A percentile compares a stretch with the other conserved stretches of the same genome.
Conservation (phyloP, 2,329 filamentous ascomycete genomes). For the Laburnicola sp. region DNA sequence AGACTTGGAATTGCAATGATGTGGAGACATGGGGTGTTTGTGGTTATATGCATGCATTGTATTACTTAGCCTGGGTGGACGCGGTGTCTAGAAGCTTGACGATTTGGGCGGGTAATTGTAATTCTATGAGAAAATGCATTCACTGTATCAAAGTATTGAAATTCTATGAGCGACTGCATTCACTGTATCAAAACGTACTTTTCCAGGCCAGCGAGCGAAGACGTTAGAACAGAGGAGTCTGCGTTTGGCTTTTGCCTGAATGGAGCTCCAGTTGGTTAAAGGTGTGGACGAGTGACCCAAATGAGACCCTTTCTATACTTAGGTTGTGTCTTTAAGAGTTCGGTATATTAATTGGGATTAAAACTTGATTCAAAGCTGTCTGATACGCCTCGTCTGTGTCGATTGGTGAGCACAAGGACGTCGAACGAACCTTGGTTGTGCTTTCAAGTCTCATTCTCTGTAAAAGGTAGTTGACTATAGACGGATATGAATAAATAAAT, state of each 20-base stretch:
- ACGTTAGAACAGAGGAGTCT: constrained; percentile 38
- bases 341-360: too few species aligned
- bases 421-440: constrained; percentile 21
- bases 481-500: too few species aligned
- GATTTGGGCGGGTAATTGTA: too few species aligned
- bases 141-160: constrained; percentile 62
- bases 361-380: constrained; percentile 59
- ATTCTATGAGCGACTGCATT: constrained; percentile 64
- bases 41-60: too few species aligned
- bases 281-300: constrained; percentile 59
- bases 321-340: constrained; percentile 70
- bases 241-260: constrained; percentile 59
- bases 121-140: constrained; percentile 64
- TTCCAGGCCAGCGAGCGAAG: constrained; percentile 56
- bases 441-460: too few species aligned
- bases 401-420: constrained; percentile 74
- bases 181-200: constrained; percentile 70
- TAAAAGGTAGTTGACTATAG: too few species aligned
- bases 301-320: constrained; percentile 70
- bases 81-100: too few species aligned
- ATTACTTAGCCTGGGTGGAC: too few species aligned
- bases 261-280: constrained; percentile 67
- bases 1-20: too few species aligned
- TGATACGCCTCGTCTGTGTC: constrained; percentile 69
- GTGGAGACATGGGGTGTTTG: too few species aligned